Conservation (phyloP, 2,329 filamentous ascomycete genomes). For the Monosporascus sp. region DNA sequence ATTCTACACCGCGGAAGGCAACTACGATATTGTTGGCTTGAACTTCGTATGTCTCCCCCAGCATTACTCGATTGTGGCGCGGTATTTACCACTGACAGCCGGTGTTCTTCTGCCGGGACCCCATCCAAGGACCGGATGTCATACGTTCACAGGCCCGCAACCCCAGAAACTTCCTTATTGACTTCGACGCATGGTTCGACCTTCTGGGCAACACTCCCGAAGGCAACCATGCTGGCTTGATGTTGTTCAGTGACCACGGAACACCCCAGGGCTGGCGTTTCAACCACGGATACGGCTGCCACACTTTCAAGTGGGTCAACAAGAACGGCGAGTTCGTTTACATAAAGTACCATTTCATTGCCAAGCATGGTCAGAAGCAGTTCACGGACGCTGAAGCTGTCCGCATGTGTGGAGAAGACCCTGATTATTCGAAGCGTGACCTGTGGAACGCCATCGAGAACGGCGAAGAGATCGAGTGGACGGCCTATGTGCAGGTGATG, state of each 20-base stretch:
- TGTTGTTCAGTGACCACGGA: slow-evolving; percentile 46
- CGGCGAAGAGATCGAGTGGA: slow-evolving; percentile 50
- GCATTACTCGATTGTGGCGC: no score
- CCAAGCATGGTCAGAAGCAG: slow-evolving; percentile 41
- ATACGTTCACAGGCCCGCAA: slow-evolving; percentile 42
- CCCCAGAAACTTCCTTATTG: slow-evolving; percentile 42
- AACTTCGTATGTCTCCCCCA: slow-evolving; percentile 27
- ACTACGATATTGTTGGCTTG: slow-evolving; percentile 42
- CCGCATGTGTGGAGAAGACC: slow-evolving; percentile 40
- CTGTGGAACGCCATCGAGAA: slow-evolving; percentile 49
- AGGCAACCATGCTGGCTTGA: slow-evolving; percentile 41
- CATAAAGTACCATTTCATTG: slow-evolving; percentile 45
- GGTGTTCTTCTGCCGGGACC: slow-evolving; percentile 44
- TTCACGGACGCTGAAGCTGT: slow-evolving; percentile 41
- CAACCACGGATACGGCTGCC: slow-evolving; percentile 38
- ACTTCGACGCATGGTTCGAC: slow-evolving; percentile 44
- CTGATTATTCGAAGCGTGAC: slow-evolving; percentile 49
- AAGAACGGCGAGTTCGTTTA: slow-evolving; percentile 43
- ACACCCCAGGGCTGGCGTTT: slow-evolving; percentile 41
- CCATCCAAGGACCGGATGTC: slow-evolving; percentile 41
- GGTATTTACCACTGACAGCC: slow-evolving; percentile 16
- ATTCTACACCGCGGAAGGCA: slow-evolving; percentile 63
- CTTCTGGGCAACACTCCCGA: slow-evolving; percentile 44
- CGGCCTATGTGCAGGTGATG: slow-evolving; percentile 51
- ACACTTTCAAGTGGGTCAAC: slow-evolving; percentile 44